These are phyloP conservation scores for Geranium brycei DNA, from an alignment of 345 rosid species.

Conservation along the genomic window DNA sequence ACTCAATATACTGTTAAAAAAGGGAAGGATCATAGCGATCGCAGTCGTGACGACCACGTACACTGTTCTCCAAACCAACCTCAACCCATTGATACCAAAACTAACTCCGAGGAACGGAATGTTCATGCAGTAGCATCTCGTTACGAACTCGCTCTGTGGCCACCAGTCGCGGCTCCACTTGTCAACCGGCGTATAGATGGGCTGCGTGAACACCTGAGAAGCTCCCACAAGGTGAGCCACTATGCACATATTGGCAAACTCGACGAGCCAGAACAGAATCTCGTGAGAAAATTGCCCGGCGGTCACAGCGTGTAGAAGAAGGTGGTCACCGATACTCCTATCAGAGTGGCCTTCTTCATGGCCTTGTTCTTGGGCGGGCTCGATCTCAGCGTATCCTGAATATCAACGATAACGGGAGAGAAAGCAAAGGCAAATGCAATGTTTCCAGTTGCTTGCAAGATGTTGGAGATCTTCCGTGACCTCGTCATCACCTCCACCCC, in stretches of 20 bases:
- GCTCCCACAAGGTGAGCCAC: constrained; percentile 73
- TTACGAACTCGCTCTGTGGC: constrained; percentile 57
- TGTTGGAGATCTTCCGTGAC: constrained; percentile 58
- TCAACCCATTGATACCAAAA: constrained; percentile 38
- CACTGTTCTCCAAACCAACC: constrained; percentile 59
- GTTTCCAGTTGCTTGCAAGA: constrained; percentile 65
- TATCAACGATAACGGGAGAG: constrained; percentile 66
- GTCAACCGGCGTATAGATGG: constrained; percentile 56
- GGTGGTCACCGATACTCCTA: constrained; percentile 52
- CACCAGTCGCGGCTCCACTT: constrained; percentile 25
- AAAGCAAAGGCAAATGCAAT: constrained; percentile 80
- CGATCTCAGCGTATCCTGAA: constrained; percentile 47
- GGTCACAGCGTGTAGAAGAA: constrained; percentile 67
- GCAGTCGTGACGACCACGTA: constrained; percentile 51
- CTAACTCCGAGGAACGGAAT: constrained; percentile 31
- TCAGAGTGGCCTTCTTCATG: constrained; percentile 50
- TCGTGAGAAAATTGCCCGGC: constrained; percentile 80
- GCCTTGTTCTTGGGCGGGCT: constrained; percentile 54
- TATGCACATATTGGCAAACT: constrained; percentile 71
- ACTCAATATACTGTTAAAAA: constrained; percentile 75
- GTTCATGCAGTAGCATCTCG: constrained; percentile 20
- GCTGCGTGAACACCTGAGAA: constrained; percentile 79
- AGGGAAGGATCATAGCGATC: constrained; percentile 71
- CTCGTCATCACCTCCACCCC: constrained; percentile 64
- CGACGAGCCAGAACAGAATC: constrained; percentile 70